Base-by-base conservation (phyloP, 2,329 filamentous ascomycete genomes). In the Arthroderma uncinatum region DNA sequence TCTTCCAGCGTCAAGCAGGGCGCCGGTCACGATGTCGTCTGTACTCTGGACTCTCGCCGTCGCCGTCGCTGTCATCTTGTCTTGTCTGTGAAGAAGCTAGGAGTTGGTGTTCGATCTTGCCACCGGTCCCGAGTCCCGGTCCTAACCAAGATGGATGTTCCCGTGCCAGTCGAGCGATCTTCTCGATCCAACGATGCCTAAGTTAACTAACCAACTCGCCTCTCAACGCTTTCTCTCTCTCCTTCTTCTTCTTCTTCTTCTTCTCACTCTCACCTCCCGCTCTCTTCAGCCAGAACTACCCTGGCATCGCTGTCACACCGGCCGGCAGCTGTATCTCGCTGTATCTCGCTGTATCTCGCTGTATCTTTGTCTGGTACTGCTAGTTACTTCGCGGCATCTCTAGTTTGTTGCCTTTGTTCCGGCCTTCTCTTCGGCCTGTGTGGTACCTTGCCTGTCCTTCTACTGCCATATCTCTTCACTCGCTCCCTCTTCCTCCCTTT, bases 121-220 rank as follows among this genome's bases (percentile, higher is more conserved):
- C 42, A n/a, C 42, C 23, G 42, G 25, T 23, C 21, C 42, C 21
- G 23, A 23, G 9, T 47, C 23, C 23, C 10, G 21, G 34, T n/a
- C 34, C 34, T 37, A 37, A 37, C 34, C 34, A 10, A 50, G 14
- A 37, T 10, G 8, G 21, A 50, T 59, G 54, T 59, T 33, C 55
- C 39, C 55, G 53, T 50, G 50, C 58, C 58, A 57, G 58, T 57
- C n/a, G 7, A 12, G 48, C 33, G 44, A 50, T 50, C 44, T 30
- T 34, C 25, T 36, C 8, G 1, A 16, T 33, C 16, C 23, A 30
- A 30, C 28, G 28, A 30, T 30, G 12, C 4, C 2, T 5, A 16
- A 30, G 47, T 50, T 16, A 28, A n/a, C 21, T 7, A 25, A 53
- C 52, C 53, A 56, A 33, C 47, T 34, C 50, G 7, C 39, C 54